Percentiles rank a stretch among this genome's conserved stretches.
Conservation (phyloP, 345 rosid genomes). For the Linum trigynum region DNA sequence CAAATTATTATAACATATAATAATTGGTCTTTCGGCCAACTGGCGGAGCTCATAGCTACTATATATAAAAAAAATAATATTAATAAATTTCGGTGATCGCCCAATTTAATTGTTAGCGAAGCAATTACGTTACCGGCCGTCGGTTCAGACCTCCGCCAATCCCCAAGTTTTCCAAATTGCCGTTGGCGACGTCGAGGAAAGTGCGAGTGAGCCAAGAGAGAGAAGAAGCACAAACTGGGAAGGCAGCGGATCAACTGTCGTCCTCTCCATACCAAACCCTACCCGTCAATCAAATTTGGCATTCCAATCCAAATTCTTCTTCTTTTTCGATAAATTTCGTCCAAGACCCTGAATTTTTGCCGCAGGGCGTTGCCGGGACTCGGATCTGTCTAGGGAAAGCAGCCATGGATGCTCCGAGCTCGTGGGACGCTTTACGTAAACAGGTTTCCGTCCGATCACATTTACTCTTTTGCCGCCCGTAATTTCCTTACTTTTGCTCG, state of each 20-base stretch:
- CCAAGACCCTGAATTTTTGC: neutral
- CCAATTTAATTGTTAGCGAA: neutral
- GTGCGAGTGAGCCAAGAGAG: neutral
- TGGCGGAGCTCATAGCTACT: no score
- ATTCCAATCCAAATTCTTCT: neutral
- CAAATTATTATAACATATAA: no score
- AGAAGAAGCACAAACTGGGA: neutral
- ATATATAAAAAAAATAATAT: no score
- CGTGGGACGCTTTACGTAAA: conserved; percentile 91
- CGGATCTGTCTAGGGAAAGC: neutral
- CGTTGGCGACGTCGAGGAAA: neutral
- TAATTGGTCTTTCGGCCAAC: no score
- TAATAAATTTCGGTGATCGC: no score
- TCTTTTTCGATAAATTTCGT: neutral
- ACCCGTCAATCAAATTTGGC: neutral
- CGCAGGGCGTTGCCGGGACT: conserved; percentile 10
- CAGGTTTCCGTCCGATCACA: conserved; percentile 37
- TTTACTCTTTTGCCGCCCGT: neutral
- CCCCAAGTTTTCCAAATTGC: neutral
- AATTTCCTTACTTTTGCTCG: neutral
- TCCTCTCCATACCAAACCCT: conserved; percentile 29
- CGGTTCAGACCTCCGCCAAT: neutral
- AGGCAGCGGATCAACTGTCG: conserved; percentile 33
- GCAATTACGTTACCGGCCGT: neutral
- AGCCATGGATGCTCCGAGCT: conserved; percentile 66